Conservation (phyloP, 768 basidiomycete genomes). For the Lentinus brumalis region DNA sequence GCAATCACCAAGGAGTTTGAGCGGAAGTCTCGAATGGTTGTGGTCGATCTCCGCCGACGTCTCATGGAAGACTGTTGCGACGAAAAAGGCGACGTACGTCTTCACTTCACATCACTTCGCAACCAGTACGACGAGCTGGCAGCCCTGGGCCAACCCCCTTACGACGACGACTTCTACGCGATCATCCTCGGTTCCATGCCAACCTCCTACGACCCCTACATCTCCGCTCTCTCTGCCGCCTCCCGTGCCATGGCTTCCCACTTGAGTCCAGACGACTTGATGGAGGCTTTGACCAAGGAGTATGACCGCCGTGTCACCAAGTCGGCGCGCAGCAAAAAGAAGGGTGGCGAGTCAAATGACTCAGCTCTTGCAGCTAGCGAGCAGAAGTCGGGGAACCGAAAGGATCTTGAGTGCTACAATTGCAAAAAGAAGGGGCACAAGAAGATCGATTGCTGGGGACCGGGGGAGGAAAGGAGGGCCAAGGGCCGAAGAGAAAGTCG, state of each 20-base stretch:
- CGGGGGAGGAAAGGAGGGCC: not conserved
- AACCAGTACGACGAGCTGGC: slow-evolving; percentile 37
- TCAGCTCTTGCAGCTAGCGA: not conserved
- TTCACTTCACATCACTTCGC: slow-evolving; percentile 34
- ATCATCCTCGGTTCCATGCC: slow-evolving; percentile 41
- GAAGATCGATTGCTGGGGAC: not conserved
- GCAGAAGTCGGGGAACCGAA: not conserved
- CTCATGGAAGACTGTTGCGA: slow-evolving; percentile 31
- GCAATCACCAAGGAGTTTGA: slow-evolving; percentile 30
- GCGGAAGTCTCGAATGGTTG: slow-evolving; percentile 31
- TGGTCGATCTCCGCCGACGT: slow-evolving; percentile 30
- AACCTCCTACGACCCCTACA: slow-evolving; percentile 33
- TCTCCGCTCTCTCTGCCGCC: slow-evolving; percentile 33
- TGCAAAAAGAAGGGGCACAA: not conserved
- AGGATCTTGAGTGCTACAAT: slow-evolving; percentile 1
- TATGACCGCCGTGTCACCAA: slow-evolving; percentile 25
- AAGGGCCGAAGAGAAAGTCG: too few relatives aligned
- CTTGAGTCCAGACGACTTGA: slow-evolving; percentile 25
- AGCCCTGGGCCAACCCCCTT: slow-evolving; percentile 32
- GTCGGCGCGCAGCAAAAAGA: too few relatives aligned
- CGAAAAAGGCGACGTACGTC: slow-evolving; percentile 35
- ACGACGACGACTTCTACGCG: slow-evolving; percentile 34
- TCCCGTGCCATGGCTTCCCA: too few relatives aligned
- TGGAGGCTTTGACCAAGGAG: slow-evolving; percentile 23
- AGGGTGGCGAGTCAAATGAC: slow-evolving; percentile 5